Base-by-base conservation (phyloP, 2,329 filamentous ascomycete species). In the Stemphylium vesicarium region DNA sequence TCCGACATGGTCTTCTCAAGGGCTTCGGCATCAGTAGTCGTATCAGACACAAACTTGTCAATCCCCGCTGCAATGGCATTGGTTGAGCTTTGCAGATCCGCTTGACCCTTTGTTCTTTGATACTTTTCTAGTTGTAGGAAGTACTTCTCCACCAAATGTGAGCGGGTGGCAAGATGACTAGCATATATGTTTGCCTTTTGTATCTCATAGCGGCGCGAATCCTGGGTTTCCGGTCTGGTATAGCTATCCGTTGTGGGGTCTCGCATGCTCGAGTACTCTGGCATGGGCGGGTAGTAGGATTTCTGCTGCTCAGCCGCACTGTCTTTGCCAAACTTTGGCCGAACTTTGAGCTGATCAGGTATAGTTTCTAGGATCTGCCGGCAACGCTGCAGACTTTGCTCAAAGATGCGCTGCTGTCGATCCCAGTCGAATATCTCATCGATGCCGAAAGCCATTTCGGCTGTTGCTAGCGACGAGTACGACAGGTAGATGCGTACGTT, bases 161-260 rank as follows among this genome's bases (percentile, higher is more conserved):
- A 94, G 20, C 92, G 84, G 0, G 91, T 96, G 2, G 88, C 87
- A 9, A 96, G 80, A 66, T 92, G 89, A 5, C 89, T 94, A 2
- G 88, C 86, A 69, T 94, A 92, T 35, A 96, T 90, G 72, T 96
- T 96, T 6, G 91, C 90, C 72, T 96, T 96, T 72, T 96, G 92
- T 26, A 96, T 95, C 75, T 96, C 92, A 62, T 88, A 92, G 33
- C 77, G 74, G 5, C 79, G 75, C 35, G 77, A 69, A 54, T 79
- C 77, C 1, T 71, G 66, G 11, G 66, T 58, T 35, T 75, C 71
- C 2, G 62, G 15, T 10, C 50, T 59, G 35, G 63, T 65, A 37
- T 69, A 72, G 2, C 59, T 60, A 35, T 57, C 62, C 48, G 66
- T 42, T 11, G 50, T 49, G 22, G 65, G 65, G 50, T 71, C 71